These are phyloP conservation scores for Penicillium carneum DNA, from an alignment of 2,329 filamentous ascomycete species.

Conservation along the genomic window DNA sequence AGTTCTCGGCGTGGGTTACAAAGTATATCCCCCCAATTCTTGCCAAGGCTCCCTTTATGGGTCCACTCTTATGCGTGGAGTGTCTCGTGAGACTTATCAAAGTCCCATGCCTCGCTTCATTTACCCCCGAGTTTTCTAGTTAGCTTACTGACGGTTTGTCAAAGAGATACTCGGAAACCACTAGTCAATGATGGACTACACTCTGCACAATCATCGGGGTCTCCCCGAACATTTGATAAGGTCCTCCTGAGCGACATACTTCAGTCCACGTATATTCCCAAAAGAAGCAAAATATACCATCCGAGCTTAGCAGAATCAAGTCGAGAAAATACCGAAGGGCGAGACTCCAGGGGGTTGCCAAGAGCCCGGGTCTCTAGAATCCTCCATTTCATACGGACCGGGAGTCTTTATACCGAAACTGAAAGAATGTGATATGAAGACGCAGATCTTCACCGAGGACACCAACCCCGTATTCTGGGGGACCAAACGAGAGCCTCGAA, in stretches of 20 bases:
- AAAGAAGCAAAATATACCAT: background rate
- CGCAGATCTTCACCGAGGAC: background rate
- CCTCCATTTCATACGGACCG: background rate
- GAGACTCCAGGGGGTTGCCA: conserved; percentile 6
- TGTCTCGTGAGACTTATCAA: background rate
- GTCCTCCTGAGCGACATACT: background rate
- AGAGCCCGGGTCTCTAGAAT: background rate
- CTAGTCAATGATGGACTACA: background rate
- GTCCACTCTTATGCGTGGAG: conserved; percentile 4
- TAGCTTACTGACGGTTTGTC: background rate
- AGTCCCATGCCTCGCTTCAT: background rate
- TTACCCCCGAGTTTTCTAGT: background rate
- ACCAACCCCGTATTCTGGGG: conserved; percentile 7
- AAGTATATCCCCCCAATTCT: background rate
- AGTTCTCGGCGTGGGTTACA: background rate
- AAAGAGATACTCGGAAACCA: background rate
- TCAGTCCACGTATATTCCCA: too few relatives aligned
- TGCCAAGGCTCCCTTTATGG: background rate
- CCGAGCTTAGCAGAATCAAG: background rate
- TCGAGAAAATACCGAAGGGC: background rate
- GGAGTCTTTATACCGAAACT: background rate
- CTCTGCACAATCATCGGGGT: conserved; percentile 2
- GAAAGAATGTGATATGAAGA: background rate
- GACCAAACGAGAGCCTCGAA: background rate
- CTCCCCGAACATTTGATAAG: background rate